Percentiles rank a stretch among this genome's conserved stretches.
phyloP scores from a whole-genome alignment of 2,329 filamentous ascomycete genomes.

The Beauveria rudraprayagi region DNA sequence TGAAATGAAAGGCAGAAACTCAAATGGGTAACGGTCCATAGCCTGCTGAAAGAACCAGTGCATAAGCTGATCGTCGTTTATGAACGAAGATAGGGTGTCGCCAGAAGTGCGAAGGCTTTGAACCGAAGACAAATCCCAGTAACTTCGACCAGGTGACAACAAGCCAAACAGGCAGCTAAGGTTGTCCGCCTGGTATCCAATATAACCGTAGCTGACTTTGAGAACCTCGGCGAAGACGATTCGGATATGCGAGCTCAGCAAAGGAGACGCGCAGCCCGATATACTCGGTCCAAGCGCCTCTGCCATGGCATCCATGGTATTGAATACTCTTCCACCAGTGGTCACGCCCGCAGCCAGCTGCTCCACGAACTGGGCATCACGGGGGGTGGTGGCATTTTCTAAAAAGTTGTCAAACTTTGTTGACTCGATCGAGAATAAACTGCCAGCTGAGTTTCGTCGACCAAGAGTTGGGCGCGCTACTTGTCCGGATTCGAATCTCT shows the following conservation, averaged over 20 bases:
- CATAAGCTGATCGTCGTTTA: constrained; percentile 39
- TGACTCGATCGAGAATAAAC: constrained; percentile 54
- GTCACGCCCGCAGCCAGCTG: constrained; percentile 42
- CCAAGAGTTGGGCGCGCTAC: constrained; percentile 30
- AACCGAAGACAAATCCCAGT: constrained; percentile 42
- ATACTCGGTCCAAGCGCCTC: constrained; percentile 36
- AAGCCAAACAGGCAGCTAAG: constrained; percentile 58
- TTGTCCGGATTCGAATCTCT: constrained; percentile 45
- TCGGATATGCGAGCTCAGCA: constrained; percentile 56
- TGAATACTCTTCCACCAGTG: constrained; percentile 43
- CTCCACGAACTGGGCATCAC: constrained; percentile 44
- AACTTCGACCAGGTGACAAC: constrained; percentile 45
- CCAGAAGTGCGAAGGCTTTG: constrained; percentile 25
- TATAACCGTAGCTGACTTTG: constrained; percentile 54
- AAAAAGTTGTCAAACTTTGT: constrained; percentile 52
- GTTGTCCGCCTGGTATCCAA: constrained; percentile 67
- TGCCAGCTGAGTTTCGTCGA: constrained; percentile 52
- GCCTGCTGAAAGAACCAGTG: constrained; percentile 58
- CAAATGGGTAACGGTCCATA: constrained; percentile 74
- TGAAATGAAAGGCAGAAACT: constrained; percentile 69
- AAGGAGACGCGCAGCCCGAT: constrained; percentile 39
- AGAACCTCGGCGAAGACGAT: constrained; percentile 61
- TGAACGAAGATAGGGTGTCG: constrained; percentile 26
- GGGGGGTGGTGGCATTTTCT: constrained; percentile 39
- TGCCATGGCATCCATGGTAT: constrained; percentile 45